Evolutionary conservation across 1,284 basidiomycete species (phyloP).

Genomic region (Hemileccinum hortonii): DNA sequence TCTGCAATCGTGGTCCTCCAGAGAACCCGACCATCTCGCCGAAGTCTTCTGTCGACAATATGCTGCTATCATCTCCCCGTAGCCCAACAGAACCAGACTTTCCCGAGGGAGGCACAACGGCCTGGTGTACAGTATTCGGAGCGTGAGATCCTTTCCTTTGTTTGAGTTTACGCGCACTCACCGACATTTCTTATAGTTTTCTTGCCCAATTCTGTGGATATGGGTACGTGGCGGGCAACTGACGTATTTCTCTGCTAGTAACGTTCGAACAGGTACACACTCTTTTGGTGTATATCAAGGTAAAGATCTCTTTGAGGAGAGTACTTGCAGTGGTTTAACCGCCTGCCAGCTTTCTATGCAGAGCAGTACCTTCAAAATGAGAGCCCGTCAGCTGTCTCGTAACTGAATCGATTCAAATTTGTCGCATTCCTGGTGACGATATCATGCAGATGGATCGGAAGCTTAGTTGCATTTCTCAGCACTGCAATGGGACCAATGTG

Average conservation of each 20-base stretch:
- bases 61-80: neutral
- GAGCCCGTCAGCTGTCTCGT: slow-evolving; percentile 33
- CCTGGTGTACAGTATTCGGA: slow-evolving; percentile 32
- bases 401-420: neutral
- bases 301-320: neutral
- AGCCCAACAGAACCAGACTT: slow-evolving; percentile 2
- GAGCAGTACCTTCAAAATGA: slow-evolving; percentile 32
- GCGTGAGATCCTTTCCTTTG: slow-evolving; percentile 14
- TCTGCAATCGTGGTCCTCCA: slow-evolving; percentile 24
- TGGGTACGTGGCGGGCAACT: slow-evolving; percentile 19
- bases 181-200: slow-evolving; percentile 19
- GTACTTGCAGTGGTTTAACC: neutral
- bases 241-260: neutral
- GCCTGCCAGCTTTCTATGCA: slow-evolving; percentile 27
- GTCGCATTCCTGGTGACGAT: neutral
- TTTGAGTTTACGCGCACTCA: neutral
- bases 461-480: slow-evolving; percentile 19
- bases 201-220: slow-evolving; percentile 28
- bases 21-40: slow-evolving; percentile 36
- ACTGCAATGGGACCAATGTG: slow-evolving; percentile 24
- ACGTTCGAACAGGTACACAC: slow-evolving; percentile 20
- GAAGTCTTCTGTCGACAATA: slow-evolving; percentile 5
- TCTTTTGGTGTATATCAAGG: slow-evolving; percentile 38
- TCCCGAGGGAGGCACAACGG: slow-evolving; percentile 28
- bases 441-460: slow-evolving; percentile 31